Percentiles rank a stretch among this genome's conserved stretches.
Conservation (phyloP, 306 rosid species). For the Casuarina cunninghamiana region DNA sequence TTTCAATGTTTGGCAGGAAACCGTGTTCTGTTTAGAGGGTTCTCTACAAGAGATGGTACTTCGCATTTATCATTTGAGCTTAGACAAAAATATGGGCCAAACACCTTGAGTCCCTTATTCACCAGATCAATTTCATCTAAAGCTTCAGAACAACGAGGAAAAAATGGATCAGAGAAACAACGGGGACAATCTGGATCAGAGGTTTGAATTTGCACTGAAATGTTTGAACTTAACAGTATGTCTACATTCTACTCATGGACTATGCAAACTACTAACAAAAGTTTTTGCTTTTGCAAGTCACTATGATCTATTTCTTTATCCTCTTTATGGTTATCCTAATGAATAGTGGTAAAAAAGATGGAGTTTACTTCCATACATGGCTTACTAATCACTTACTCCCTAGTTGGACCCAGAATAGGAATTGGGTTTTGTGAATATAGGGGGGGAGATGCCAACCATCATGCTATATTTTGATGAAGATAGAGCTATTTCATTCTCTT, state of each 20-base stretch:
- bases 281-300: not conserved
- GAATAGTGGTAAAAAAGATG: not conserved
- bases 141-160: conserved; percentile 44
- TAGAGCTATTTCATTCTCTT: not conserved
- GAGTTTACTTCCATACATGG: not conserved
- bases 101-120: conserved; percentile 22
- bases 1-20: conserved; percentile 34
- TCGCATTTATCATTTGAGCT: conserved; percentile 25
- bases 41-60: conserved; percentile 11
- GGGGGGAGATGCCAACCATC: not conserved
- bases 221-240: not conserved
- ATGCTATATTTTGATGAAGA: not conserved
- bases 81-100: conserved; percentile 36
- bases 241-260: not conserved
- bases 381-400: not conserved
- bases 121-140: conserved; percentile 55
- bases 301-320: not conserved
- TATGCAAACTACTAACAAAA: not conserved
- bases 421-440: not conserved
- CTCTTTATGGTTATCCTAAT: not conserved
- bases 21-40: conserved; percentile 31
- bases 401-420: not conserved
- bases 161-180: conserved; percentile 38
- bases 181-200: conserved; percentile 1
- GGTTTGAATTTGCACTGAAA: conserved; percentile 26